These are phyloP conservation scores for Colletotrichum tabaci DNA, from an alignment of 2,329 filamentous ascomycete genomes.

Conservation along the genomic window DNA sequence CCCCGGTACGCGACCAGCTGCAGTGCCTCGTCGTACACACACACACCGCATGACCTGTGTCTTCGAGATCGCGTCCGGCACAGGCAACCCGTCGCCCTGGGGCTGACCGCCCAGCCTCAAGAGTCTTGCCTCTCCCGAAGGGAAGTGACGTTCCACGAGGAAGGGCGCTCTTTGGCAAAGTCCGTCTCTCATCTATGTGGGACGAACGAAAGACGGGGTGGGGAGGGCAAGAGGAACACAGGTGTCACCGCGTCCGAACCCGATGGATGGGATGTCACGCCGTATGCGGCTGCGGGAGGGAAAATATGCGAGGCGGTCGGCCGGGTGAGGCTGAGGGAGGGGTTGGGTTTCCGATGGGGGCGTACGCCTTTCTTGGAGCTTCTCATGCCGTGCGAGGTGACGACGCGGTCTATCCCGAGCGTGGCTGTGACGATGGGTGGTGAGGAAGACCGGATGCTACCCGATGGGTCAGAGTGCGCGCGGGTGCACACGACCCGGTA, in stretches of 20 bases:
- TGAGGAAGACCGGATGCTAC: background rate
- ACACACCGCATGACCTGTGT: constrained; percentile 17
- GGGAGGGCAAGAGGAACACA: background rate
- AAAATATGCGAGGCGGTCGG: constrained; percentile 54
- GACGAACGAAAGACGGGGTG: background rate
- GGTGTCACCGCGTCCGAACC: constrained; percentile 4
- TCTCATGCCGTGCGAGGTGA: constrained; percentile 57
- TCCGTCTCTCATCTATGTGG: constrained; percentile 8
- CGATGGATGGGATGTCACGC: constrained; percentile 56
- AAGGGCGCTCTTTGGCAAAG: background rate
- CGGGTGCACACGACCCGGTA: background rate
- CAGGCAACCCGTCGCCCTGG: background rate
- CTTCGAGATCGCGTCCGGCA: constrained; percentile 2
- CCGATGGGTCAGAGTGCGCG: constrained; percentile 46
- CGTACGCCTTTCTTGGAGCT: constrained; percentile 55
- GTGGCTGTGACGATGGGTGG: background rate
- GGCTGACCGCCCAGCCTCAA: background rate
- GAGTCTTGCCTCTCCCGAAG: background rate
- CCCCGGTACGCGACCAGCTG: constrained; percentile 37
- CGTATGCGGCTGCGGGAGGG: constrained; percentile 54
- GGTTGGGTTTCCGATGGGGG: constrained; percentile 52
- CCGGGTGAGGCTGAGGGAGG: constrained; percentile 50
- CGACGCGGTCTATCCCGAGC: constrained; percentile 53
- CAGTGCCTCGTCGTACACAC: constrained; percentile 4
- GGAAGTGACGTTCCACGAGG: background rate